Base-by-base conservation (phyloP, 176 grass and related monocot species). In the Dactylis glomerata region DNA sequence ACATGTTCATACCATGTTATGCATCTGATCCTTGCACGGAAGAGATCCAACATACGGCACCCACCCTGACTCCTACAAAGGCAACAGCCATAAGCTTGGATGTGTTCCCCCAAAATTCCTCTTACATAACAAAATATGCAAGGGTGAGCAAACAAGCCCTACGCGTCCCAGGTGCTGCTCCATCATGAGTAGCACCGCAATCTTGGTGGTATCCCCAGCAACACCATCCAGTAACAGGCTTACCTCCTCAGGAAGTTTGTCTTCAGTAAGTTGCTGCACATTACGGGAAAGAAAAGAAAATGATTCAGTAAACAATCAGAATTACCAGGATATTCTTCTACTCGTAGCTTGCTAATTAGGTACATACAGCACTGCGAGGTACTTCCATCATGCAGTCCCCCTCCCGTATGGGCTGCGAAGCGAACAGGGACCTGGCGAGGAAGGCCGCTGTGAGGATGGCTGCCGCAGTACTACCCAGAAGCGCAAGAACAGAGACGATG, bases 341-440 rank as follows among this genome's bases (percentile, higher is more conserved):
- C n/a, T n/a, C n/a, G n/a, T n/a, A n/a, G n/a, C n/a, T n/a, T n/a
- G n/a, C n/a, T n/a, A n/a, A n/a, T n/a, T 26, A 15, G 73, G 73
- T 50, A 78, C 83, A 68, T 94, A 94, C 88, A 78, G 42, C 83
- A 44, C 5, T 12, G 58, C 68, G 81, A 55, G 92, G 88, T 40
- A 94, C 55, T 76, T 88, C 28, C 83, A 94, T 36, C 17, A 94
- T 88, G 67, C 80, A 91, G 13, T 91, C 79, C 42, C 92, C 92
- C 36, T 74, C 20, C 54, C 34, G 31, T 77, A 94, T 86, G 41
- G 77, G 64, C 38, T 38, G 54, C 22, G 81, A 81, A 14, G 86
- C 86, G 81, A 90, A 86, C 38, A 94, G 33, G 65, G 88, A 94
- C 72, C 92, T 91, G 79, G 70, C 23, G 19, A 75, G 6, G 20